These are phyloP conservation scores for Andrographis paniculata DNA, from an alignment of 305 asterid species.

Conservation along the genomic window DNA sequence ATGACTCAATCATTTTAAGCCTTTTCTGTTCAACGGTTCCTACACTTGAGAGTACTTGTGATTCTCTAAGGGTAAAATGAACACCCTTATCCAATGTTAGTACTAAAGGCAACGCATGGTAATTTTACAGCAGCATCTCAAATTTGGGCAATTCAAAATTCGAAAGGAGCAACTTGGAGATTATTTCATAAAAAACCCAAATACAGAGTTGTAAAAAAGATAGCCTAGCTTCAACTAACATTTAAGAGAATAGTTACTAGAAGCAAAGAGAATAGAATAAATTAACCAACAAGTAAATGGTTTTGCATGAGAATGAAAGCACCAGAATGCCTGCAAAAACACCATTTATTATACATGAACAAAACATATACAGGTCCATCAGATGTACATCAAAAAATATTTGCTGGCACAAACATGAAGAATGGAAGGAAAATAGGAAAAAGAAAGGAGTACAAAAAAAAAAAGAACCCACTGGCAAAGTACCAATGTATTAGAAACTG, in stretches of 20 bases:
- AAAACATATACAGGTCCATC: too few relatives aligned
- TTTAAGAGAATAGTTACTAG: not conserved
- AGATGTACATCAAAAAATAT: too few relatives aligned
- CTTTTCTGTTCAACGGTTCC: not conserved
- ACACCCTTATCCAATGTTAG: not conserved
- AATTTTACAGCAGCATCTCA: not conserved
- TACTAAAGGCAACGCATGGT: not conserved
- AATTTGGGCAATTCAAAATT: slow-evolving; percentile 2
- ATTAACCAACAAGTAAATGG: too few relatives aligned
- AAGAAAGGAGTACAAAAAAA: not conserved
- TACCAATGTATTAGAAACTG: too few relatives aligned
- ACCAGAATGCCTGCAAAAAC: too few relatives aligned
- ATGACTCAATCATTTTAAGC: slow-evolving; percentile 8
- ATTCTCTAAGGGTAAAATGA: slow-evolving; percentile 9
- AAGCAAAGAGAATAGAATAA: not conserved
- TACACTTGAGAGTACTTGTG: too few relatives aligned
- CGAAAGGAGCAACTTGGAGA: slow-evolving; percentile 1
- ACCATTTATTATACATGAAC: too few relatives aligned
- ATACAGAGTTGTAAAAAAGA: not conserved
- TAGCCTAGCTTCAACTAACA: not conserved
- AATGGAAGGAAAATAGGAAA: too few relatives aligned
- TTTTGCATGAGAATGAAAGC: too few relatives aligned
- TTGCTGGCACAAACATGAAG: too few relatives aligned
- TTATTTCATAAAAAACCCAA: not conserved
- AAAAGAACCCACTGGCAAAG: slow-evolving; percentile 3